Evolutionary conservation across 805 yeast genomes (phyloP).

Genomic region (Yarrowia sp.): DNA sequence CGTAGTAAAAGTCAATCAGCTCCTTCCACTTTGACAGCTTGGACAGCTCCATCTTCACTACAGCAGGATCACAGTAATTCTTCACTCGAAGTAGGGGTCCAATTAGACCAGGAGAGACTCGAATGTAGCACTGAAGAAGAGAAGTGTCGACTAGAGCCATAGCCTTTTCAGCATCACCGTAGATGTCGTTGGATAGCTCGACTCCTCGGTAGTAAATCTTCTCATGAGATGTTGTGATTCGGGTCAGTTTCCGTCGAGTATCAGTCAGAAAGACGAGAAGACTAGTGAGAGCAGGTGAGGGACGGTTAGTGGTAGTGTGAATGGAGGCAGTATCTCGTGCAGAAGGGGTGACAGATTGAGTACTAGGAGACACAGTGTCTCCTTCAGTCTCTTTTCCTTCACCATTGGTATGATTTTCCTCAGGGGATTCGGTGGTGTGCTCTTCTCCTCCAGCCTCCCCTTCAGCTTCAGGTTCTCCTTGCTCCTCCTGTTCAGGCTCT

Average conservation of each 20-base stretch:
- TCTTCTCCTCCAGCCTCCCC: not conserved
- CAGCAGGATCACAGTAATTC: conserved; percentile 72
- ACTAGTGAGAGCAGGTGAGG: conserved; percentile 45
- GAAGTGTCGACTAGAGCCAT: conserved; percentile 72
- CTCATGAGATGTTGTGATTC: conserved; percentile 44
- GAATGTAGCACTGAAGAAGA: conserved; percentile 73
- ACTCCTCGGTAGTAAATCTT: conserved; percentile 42
- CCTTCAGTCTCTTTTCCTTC: not conserved
- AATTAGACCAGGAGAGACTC: conserved; percentile 72
- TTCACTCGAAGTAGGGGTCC: conserved; percentile 82
- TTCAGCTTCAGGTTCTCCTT: not conserved
- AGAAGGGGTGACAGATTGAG: not conserved
- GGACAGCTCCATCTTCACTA: conserved; percentile 63
- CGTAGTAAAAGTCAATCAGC: conserved; percentile 76
- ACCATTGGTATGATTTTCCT: not conserved
- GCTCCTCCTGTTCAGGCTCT: not conserved
- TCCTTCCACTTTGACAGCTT: conserved; percentile 62
- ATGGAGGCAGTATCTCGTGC: not conserved
- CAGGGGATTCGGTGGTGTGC: too few relatives aligned
- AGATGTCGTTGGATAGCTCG: conserved; percentile 45
- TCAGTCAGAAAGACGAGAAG: conserved; percentile 58
- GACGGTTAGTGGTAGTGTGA: conserved; percentile 1
- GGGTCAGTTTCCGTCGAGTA: conserved; percentile 55
- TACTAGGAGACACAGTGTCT: not conserved
- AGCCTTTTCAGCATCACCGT: conserved; percentile 49